Conservation (phyloP, 1,139 yeast genomes). For the Hemisphaericaspora subhashii region DNA sequence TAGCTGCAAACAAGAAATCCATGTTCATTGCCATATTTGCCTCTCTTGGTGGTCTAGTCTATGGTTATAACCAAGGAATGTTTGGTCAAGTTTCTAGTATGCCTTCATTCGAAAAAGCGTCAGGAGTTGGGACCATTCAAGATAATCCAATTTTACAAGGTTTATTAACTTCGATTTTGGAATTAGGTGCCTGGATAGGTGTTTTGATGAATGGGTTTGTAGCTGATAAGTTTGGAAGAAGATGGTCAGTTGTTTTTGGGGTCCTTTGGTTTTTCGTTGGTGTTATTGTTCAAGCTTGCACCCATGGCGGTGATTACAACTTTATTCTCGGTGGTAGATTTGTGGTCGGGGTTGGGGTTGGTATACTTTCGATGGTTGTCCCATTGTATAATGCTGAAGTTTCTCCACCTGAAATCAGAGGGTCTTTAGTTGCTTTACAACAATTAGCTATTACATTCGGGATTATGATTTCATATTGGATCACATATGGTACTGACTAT, state of each 20-base stretch:
- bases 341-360: conserved; percentile 57
- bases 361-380: conserved; percentile 62
- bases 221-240: conserved; percentile 34
- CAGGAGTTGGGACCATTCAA: conserved; percentile 19
- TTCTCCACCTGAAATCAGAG: conserved; percentile 58
- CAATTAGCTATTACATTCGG: conserved; percentile 61
- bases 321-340: conserved; percentile 50
- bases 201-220: conserved; percentile 22
- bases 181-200: conserved; percentile 25
- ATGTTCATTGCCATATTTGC: conserved; percentile 20
- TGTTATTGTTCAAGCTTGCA: conserved; percentile 33
- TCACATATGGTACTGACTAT: conserved; percentile 54
- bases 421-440: conserved; percentile 55
- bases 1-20: conserved; percentile 8
- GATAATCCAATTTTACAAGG: conserved; percentile 23
- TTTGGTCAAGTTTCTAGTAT: conserved; percentile 66
- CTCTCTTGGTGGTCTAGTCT: conserved; percentile 30
- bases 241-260: conserved; percentile 28
- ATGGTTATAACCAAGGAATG: conserved; percentile 79
- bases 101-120: conserved; percentile 18
- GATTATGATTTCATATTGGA: conserved; percentile 68
- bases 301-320: conserved; percentile 13
- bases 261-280: conserved; percentile 31
- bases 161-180: conserved; percentile 24
- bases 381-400: conserved; percentile 61